Evolutionary conservation across 352 stramenopile genomes (phyloP), one percentile per base, ranked within the genome.

Genomic region (Pythium coloratum): DNA sequence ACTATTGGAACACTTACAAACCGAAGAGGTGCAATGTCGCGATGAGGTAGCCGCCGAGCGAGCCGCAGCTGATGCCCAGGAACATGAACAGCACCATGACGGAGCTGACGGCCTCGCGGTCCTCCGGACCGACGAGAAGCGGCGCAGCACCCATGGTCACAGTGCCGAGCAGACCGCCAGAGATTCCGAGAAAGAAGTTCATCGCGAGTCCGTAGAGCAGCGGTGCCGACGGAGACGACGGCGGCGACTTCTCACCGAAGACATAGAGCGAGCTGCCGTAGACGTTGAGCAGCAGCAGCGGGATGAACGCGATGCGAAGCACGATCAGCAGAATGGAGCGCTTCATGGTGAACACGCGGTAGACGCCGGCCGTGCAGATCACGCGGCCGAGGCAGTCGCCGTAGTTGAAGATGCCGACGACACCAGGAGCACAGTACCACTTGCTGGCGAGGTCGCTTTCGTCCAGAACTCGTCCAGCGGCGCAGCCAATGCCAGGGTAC

Each of bases 51-150:
- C 80, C 78, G 16, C 87, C 57, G 2, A 76, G 82, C 6, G 83
- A 76, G 50, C 80, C 80, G n/a, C 44, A 62, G 9, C 76, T 60
- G 10, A 89, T 71, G 26, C 83, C 81, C 10, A 88, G 28, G 65
- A 91, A 90, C 14, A 91, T 59, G 36, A 73, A 84, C 30, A 79
- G 66, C 32, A 81, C 76, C 81, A 90, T 88, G 16, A 91, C 61
- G 26, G 77, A 77, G 40, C 81, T 81, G 20, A 73, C 83, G 9
- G 77, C 77, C 63, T 88, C 78, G 20, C 80, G 76, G 69, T 90
- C 81, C 42, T 89, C 71, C 8, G 76, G 76, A 6, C 82, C 73
- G 4, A 90, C 64, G 10, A 90, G 49, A 30, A 76, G 76, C 9
- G 81, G 80, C 2, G 71, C 81, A 6, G 78, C 66, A 20, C 81